Percentiles rank a stretch among this genome's conserved stretches.
Evolutionary conservation across 441 rosid genomes (phyloP).

Genomic region (Erodium trifolium): DNA sequence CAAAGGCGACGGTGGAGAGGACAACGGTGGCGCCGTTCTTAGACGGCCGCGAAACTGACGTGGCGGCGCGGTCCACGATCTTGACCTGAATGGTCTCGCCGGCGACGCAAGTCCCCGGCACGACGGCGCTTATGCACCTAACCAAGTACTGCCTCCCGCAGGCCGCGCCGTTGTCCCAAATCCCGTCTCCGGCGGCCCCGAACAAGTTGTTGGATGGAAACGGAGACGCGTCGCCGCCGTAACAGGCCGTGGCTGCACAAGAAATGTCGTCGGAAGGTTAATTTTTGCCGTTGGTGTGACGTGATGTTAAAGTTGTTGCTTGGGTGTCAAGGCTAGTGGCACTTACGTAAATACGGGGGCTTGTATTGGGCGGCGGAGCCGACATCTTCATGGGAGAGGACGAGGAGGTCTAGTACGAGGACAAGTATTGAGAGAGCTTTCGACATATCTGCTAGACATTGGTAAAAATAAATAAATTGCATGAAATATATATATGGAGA

Average conservation of each 20-base stretch:
- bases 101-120: conserved; percentile 26
- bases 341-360: conserved; percentile 19
- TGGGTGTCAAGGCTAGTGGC: too few species aligned
- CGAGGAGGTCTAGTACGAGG: neutral
- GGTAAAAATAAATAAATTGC: neutral
- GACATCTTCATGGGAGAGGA: conserved; percentile 7
- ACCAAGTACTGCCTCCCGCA: conserved; percentile 48
- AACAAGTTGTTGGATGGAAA: conserved; percentile 43
- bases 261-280: too few species aligned
- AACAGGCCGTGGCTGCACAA: conserved; percentile 44
- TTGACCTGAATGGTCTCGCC: conserved; percentile 26
- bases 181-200: conserved; percentile 47
- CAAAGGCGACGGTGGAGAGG: conserved; percentile 38
- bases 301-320: too few species aligned
- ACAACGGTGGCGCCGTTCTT: conserved; percentile 28
- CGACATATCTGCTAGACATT: neutral
- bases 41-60: conserved; percentile 31
- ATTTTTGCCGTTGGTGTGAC: too few species aligned
- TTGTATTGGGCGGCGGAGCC: conserved; percentile 17
- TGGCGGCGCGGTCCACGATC: conserved; percentile 36
- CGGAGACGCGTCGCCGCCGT: conserved; percentile 30
- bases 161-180: conserved; percentile 62
- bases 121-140: conserved; percentile 41
- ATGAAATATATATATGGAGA: too few species aligned
- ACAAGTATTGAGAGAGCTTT: neutral